Conservation (phyloP, 2,329 filamentous ascomycete genomes). For the Thielaviopsis euricoi region DNA sequence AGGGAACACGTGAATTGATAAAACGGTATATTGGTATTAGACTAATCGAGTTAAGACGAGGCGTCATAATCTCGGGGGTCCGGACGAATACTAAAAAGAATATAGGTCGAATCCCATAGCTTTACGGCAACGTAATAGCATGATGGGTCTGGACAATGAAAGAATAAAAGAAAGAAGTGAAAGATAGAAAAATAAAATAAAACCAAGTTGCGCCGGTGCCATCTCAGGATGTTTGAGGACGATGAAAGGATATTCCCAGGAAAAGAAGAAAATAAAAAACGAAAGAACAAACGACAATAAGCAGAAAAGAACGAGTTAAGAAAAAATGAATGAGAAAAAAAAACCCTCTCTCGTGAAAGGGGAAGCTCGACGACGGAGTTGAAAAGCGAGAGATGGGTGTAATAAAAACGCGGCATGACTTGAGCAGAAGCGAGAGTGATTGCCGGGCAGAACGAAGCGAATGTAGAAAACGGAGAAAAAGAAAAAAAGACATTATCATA, state of each 20-base stretch:
- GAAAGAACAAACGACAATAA: not conserved
- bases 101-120: not conserved
- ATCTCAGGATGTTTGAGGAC: not conserved
- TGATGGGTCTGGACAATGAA: not conserved
- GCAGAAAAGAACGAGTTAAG: too few relatives aligned
- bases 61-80: not conserved
- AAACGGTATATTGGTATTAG: not conserved
- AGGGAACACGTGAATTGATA: not conserved
- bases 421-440: not conserved
- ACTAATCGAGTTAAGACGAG: not conserved
- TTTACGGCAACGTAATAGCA: not conserved
- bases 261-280: not conserved
- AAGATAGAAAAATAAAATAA: not conserved
- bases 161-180: not conserved
- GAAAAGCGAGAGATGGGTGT: not conserved
- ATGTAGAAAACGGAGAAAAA: not conserved
- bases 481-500: not conserved
- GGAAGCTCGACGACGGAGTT: not conserved
- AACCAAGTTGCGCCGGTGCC: conserved; percentile 3
- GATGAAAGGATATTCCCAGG: not conserved
- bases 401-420: too few relatives aligned
- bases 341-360: not conserved
- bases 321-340: too few relatives aligned
- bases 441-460: not conserved
- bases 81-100: not conserved